Evolutionary conservation across 1,139 yeast species (phyloP).

Genomic region (Sugiyamaella paludigena): DNA sequence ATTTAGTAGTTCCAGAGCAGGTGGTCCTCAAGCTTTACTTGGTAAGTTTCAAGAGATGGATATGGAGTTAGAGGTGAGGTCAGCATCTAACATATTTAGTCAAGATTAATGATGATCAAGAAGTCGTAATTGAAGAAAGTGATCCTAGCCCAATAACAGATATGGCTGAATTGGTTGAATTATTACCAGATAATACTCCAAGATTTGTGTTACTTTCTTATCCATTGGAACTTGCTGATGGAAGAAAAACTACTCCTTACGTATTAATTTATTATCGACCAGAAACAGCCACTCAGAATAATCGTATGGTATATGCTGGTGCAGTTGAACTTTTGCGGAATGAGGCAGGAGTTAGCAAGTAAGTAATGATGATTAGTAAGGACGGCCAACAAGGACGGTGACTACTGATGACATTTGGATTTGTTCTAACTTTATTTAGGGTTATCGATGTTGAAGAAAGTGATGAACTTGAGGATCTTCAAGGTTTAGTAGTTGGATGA

Average conservation of each 20-base stretch:
- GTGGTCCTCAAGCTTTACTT: constrained; percentile 61
- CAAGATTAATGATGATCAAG: constrained; percentile 25
- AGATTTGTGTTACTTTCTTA: constrained; percentile 75
- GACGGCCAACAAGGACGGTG: neutral
- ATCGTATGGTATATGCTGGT: constrained; percentile 85
- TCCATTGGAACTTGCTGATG: constrained; percentile 67
- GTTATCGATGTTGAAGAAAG: constrained; percentile 35
- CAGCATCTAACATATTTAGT: constrained; percentile 12
- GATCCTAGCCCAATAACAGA: constrained; percentile 26
- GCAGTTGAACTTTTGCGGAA: constrained; percentile 77
- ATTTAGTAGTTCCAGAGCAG: constrained; percentile 65
- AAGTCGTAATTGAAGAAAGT: constrained; percentile 26
- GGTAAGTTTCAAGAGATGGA: constrained; percentile 42
- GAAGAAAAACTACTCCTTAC: constrained; percentile 69
- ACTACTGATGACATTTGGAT: neutral
- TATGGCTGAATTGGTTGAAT: constrained; percentile 64
- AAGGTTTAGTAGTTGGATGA: constrained; percentile 18
- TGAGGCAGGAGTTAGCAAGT: constrained; percentile 72
- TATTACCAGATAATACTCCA: constrained; percentile 79
- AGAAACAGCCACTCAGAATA: constrained; percentile 72
- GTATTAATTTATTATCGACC: constrained; percentile 85
- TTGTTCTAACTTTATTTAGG: constrained; percentile 14
- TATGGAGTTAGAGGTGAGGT: neutral
- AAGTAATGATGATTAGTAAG: constrained; percentile 31
- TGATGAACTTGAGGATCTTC: constrained; percentile 34